Evolutionary conservation across 345 rosid genomes (phyloP).

Genomic region (Eutrema japonicum): DNA sequence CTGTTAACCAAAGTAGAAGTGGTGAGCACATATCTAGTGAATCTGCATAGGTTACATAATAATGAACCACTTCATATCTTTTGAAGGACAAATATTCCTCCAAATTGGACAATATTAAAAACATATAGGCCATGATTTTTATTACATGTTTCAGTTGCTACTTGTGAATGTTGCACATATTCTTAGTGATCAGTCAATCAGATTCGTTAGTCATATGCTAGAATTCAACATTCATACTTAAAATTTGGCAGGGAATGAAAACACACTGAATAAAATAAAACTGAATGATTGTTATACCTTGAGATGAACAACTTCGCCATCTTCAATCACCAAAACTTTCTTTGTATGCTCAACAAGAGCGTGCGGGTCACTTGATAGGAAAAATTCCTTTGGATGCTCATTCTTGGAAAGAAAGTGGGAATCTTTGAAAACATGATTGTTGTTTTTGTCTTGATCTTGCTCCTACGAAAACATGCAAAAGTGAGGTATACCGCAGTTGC

Average conservation of each 20-base stretch:
- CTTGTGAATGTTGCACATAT: slow-evolving; percentile 6
- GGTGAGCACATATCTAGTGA: slow-evolving; percentile 6
- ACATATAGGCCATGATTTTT: slow-evolving; percentile 1
- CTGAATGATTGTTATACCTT: slow-evolving; percentile 54
- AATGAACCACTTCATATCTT: slow-evolving; percentile 12
- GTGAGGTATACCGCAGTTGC: slow-evolving; percentile 18
- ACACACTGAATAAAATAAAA: neutral
- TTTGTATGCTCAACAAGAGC: slow-evolving; percentile 95
- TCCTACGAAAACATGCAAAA: slow-evolving; percentile 54
- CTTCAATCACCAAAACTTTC: slow-evolving; percentile 88
- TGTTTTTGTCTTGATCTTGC: slow-evolving; percentile 50
- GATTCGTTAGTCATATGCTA: neutral
- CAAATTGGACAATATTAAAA: neutral
- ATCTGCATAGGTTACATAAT: neutral
- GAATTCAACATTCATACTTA: neutral
- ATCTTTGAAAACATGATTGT: slow-evolving; percentile 64
- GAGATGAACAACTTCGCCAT: slow-evolving; percentile 83
- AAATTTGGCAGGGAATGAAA: slow-evolving; percentile 9
- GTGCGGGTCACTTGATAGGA: slow-evolving; percentile 83
- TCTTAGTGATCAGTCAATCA: slow-evolving; percentile 7
- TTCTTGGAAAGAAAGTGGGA: slow-evolving; percentile 61
- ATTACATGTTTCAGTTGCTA: slow-evolving; percentile 19
- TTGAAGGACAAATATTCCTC: neutral
- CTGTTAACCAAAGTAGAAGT: slow-evolving; percentile 45
- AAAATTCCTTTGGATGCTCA: slow-evolving; percentile 78